Evolutionary conservation across 2,329 filamentous ascomycete genomes (phyloP).

Genomic region (Aureobasidium lini): DNA sequence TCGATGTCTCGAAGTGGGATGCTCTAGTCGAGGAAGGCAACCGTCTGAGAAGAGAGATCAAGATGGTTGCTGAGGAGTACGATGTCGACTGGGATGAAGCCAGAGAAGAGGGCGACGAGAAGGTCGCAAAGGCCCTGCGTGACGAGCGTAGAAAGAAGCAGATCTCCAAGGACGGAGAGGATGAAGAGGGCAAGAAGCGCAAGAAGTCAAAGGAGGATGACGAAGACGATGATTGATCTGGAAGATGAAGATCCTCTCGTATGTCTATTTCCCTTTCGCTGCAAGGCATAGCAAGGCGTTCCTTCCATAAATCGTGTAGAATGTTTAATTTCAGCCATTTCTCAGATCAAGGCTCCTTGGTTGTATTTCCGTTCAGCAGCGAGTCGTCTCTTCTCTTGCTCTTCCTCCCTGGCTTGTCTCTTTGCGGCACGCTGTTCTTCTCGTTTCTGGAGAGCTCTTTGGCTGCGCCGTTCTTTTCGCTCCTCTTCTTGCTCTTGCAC

Average conservation of each 20-base stretch:
- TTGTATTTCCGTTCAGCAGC: conserved; percentile 37
- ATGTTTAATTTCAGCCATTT: neutral
- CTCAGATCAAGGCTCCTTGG: conserved; percentile 29
- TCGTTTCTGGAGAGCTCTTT: conserved; percentile 27
- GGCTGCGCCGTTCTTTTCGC: conserved; percentile 28
- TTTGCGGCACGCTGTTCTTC: conserved; percentile 30
- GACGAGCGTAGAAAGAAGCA: conserved; percentile 39
- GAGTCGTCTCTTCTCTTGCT: conserved; percentile 25
- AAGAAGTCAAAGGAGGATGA: conserved; percentile 7
- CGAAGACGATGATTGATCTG: conserved; percentile 3
- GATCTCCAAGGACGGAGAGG: conserved; percentile 28
- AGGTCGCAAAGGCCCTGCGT: conserved; percentile 45
- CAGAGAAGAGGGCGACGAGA: conserved; percentile 47
- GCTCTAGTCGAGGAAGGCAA: conserved; percentile 73
- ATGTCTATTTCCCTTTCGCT: neutral
- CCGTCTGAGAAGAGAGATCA: conserved; percentile 67
- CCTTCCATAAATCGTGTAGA: neutral
- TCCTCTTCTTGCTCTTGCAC: conserved; percentile 18
- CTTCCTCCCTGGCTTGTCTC: conserved; percentile 26
- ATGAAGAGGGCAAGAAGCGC: conserved; percentile 26
- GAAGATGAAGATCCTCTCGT: neutral
- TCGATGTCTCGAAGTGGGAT: conserved; percentile 73
- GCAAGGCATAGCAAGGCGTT: neutral
- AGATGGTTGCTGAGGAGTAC: conserved; percentile 73
- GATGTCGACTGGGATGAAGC: conserved; percentile 83